Evolutionary conservation across 2,329 filamentous ascomycete genomes (phyloP).

Genomic region (Alternaria arbusti): DNA sequence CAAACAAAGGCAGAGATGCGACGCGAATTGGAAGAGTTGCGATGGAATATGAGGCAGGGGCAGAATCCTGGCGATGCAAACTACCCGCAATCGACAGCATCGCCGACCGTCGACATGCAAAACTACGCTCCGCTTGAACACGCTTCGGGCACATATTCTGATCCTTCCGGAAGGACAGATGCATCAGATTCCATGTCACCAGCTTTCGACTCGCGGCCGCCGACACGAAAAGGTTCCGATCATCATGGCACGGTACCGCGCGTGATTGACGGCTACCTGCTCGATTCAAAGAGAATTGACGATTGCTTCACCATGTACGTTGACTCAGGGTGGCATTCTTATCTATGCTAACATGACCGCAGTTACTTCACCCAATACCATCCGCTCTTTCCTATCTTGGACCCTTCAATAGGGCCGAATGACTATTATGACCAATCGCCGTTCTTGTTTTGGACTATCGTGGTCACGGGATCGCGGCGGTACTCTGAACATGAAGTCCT

Average conservation of each 20-base stretch:
- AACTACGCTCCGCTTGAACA: slow-evolving; percentile 35
- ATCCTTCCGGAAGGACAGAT: slow-evolving; percentile 35
- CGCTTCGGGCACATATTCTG: slow-evolving; percentile 35
- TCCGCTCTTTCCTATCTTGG: slow-evolving; percentile 43
- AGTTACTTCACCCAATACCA: slow-evolving; percentile 47
- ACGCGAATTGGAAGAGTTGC: slow-evolving; percentile 44
- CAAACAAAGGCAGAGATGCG: slow-evolving; percentile 50
- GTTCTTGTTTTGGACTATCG: slow-evolving; percentile 51
- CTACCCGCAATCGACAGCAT: slow-evolving; percentile 35
- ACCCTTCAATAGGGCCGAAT: slow-evolving; percentile 37
- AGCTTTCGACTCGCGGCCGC: slow-evolving; percentile 33
- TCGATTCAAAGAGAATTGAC: slow-evolving; percentile 42
- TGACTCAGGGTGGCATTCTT: neutral
- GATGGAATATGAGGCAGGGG: slow-evolving; percentile 44
- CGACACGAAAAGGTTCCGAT: slow-evolving; percentile 31
- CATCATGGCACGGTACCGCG: slow-evolving; percentile 33
- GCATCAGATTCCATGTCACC: slow-evolving; percentile 40
- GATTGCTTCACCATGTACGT: slow-evolving; percentile 45
- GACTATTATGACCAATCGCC: slow-evolving; percentile 44
- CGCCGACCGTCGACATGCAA: slow-evolving; percentile 35
- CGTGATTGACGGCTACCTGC: slow-evolving; percentile 39
- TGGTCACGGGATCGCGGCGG: slow-evolving; percentile 48
- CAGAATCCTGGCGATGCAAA: slow-evolving; percentile 33
- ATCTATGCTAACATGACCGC: slow-evolving; percentile 15
- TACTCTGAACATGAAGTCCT: slow-evolving; percentile 47